These are phyloP conservation scores for Peribolospora kevripleyi DNA, from an alignment of 768 basidiomycete genomes.

Conservation along the genomic window DNA sequence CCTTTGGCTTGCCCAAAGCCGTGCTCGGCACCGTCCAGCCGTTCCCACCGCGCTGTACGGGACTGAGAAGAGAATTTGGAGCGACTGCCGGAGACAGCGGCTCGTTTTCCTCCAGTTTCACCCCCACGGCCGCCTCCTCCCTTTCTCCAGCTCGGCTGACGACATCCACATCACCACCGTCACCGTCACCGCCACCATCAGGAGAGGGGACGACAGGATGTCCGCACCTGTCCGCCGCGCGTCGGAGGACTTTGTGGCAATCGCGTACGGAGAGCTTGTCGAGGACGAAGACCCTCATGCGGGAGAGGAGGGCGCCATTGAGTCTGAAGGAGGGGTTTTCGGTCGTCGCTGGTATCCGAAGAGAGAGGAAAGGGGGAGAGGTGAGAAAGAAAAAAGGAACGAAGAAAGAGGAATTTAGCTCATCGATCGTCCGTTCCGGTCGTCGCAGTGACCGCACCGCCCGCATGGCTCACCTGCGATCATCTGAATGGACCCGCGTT, in stretches of 20 bases:
- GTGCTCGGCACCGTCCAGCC: no score
- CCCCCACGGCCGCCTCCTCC: no score
- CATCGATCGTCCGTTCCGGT: slow-evolving; percentile 1
- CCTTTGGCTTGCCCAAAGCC: no score
- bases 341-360: slow-evolving; percentile 34
- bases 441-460: no score
- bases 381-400: not conserved
- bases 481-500: slow-evolving; percentile 49
- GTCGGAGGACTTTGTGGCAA: slow-evolving; percentile 32
- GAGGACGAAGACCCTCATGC: slow-evolving; percentile 43
- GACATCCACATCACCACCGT: no score
- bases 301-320: slow-evolving; percentile 11
- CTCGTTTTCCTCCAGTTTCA: no score
- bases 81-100: no score
- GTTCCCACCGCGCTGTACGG: no score
- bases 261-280: slow-evolving; percentile 41
- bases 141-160: no score
- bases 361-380: not conserved
- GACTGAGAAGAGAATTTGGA: no score
- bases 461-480: not conserved
- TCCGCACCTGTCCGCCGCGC: slow-evolving; percentile 21
- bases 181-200: no score
- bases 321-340: slow-evolving; percentile 58
- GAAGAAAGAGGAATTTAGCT: not conserved
- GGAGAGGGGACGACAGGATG: no score